phyloP scores from a whole-genome alignment of 2,329 filamentous ascomycete genomes.

The Atkinsonella hypoxylon region DNA sequence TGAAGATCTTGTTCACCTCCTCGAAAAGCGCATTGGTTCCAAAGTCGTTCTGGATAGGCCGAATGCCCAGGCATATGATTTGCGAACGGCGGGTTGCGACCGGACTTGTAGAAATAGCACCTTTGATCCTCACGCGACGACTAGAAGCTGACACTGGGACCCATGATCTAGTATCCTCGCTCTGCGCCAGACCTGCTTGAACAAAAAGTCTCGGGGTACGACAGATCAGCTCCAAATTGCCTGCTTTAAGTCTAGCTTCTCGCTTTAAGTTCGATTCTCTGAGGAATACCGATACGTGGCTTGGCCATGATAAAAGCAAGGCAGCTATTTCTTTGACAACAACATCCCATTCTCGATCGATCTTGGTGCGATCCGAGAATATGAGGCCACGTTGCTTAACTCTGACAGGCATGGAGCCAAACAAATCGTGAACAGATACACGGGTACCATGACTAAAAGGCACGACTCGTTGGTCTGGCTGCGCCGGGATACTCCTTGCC shows the following conservation, averaged over 20 bases:
- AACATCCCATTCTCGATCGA: conserved; percentile 52
- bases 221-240: conserved; percentile 10
- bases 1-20: conserved; percentile 67
- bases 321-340: conserved; percentile 48
- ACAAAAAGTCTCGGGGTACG: conserved; percentile 40
- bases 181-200: conserved; percentile 53
- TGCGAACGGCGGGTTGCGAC: conserved; percentile 62
- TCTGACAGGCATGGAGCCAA: conserved; percentile 82
- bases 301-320: conserved; percentile 59
- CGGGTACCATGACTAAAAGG: conserved; percentile 58
- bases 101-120: conserved; percentile 59
- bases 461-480: conserved; percentile 42
- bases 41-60: conserved; percentile 45
- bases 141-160: conserved; percentile 57
- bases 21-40: conserved; percentile 59
- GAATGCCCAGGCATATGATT: conserved; percentile 69
- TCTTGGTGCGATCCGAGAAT: conserved; percentile 33
- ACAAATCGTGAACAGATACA: conserved; percentile 66
- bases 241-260: conserved; percentile 25
- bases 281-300: conserved; percentile 43
- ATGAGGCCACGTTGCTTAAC: conserved; percentile 63
- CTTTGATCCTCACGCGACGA: conserved; percentile 48
- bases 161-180: conserved; percentile 47
- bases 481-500: conserved; percentile 49
- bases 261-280: conserved; percentile 33